Percentiles rank a stretch among this genome's conserved stretches.
These are phyloP conservation scores for Ceratocystis diversiconidia DNA, from an alignment of 2,329 filamentous ascomycete species.

Conservation along the genomic window DNA sequence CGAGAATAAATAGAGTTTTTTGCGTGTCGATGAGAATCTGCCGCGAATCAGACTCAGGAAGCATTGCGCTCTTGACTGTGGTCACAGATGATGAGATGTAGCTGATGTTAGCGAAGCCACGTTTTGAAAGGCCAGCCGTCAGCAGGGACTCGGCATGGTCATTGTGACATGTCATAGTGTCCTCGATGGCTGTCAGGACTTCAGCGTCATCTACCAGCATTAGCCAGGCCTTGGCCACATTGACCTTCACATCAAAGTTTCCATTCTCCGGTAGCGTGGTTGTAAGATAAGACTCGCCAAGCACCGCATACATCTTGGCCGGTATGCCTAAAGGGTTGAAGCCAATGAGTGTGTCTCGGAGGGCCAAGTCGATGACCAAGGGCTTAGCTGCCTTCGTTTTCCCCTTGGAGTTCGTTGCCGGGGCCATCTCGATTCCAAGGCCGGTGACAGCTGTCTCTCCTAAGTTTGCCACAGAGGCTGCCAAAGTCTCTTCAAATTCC, in stretches of 20 bases:
- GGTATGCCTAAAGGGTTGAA: constrained; percentile 63
- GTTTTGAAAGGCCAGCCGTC: constrained; percentile 33
- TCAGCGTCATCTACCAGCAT: constrained; percentile 64
- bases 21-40: constrained; percentile 66
- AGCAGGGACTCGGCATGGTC: constrained; percentile 34
- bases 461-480: constrained; percentile 65
- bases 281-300: constrained; percentile 64
- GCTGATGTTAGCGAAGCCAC: constrained; percentile 75
- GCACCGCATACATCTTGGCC: constrained; percentile 63
- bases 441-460: constrained; percentile 47
- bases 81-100: constrained; percentile 72
- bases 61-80: constrained; percentile 44
- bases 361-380: constrained; percentile 55
- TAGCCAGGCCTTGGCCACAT: constrained; percentile 67
- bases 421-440: constrained; percentile 18
- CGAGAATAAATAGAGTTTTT: constrained; percentile 76
- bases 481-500: constrained; percentile 61
- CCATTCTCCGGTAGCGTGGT: constrained; percentile 51
- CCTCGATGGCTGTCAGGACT: constrained; percentile 23
- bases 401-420: constrained; percentile 18
- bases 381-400: constrained; percentile 32
- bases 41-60: constrained; percentile 41
- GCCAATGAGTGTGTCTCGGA: constrained; percentile 70
- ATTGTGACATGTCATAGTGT: neutral
- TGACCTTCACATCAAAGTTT: constrained; percentile 47